Evolutionary conservation across 148 eudicot genomes (phyloP), one percentile per base, ranked within the genome.

Genomic region (Vaccinium corymbosum): DNA sequence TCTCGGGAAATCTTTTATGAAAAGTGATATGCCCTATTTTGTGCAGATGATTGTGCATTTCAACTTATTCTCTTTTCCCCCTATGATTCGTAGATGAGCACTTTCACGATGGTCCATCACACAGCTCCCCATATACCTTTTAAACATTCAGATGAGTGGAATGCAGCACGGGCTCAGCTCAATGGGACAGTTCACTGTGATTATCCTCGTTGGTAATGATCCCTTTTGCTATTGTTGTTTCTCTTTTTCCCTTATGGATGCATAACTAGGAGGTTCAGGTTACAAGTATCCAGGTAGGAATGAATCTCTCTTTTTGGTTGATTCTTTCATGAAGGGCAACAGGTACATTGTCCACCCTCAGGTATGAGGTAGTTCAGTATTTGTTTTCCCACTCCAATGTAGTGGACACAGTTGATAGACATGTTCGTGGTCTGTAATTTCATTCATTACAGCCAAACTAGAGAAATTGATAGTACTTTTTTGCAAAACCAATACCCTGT

Each of bases 101-200:
- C 98, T 76, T 96, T 96, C 86, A 94, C 98, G 20, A 96, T 94
- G 86, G 97, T 96, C 59, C 99, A 96, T 88, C 98, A 96, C 82
- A 96, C 98, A 14, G 97, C 99, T 15, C 99, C 99, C 61, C 99
- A 96, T 89, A 96, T 96, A 84, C 99, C 99, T 29, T 94, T 93
- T 76, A 94, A 91, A 85, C 14, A 87, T 79, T 89, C 95, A 3
- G 87, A 90, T 2, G 92, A 94, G 70, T 96, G 99, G 98, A 92
- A 92, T 88, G 98, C 97, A 61, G 99, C 99, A 78, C 93, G 89
- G 84, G 99, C 98, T 74, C 99, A 96, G 89, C 98, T 96, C 70
- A 93, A 89, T 80, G 98, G 98, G 82, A 96, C 98, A 3, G 98
- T 96, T 80, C 98, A 96, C 66, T 96, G 98, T 80, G 98, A 93